These are phyloP conservation scores for Eremothecium sinecaudum DNA, from an alignment of 1,139 yeast genomes.

Conservation along the genomic window DNA sequence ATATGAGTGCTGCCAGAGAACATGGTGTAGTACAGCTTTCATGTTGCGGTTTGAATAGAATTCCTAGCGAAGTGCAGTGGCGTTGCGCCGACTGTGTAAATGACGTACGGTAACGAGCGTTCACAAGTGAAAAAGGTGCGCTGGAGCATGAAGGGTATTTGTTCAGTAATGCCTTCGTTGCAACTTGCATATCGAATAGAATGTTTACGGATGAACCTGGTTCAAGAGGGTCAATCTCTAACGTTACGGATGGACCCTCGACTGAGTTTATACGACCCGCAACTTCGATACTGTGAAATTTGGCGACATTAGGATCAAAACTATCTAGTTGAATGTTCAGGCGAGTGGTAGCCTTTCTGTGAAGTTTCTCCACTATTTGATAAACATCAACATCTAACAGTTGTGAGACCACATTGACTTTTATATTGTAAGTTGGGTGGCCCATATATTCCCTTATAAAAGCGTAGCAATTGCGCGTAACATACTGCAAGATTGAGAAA, in stretches of 20 bases:
- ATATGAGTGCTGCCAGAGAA: no score
- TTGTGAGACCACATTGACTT: neutral
- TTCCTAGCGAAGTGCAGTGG: no score
- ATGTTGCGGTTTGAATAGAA: no score
- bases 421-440: constrained; percentile 4
- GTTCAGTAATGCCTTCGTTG: constrained; percentile 1
- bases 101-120: neutral
- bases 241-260: neutral
- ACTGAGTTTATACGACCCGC: constrained; percentile 5
- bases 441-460: constrained; percentile 3
- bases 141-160: neutral
- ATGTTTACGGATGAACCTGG: constrained; percentile 9
- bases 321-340: constrained; percentile 5
- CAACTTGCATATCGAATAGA: constrained; percentile 7
- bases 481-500: constrained; percentile 7
- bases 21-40: no score
- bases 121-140: neutral
- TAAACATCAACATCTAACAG: constrained; percentile 2
- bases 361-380: constrained; percentile 5
- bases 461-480: constrained; percentile 5
- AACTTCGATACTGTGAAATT: constrained; percentile 6
- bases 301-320: constrained; percentile 6
- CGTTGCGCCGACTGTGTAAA: no score
- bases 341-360: constrained; percentile 1
- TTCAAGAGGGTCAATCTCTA: constrained; percentile 6